Evolutionary conservation across 768 basidiomycete species (phyloP).

Genomic region (Russula ochroleuca): DNA sequence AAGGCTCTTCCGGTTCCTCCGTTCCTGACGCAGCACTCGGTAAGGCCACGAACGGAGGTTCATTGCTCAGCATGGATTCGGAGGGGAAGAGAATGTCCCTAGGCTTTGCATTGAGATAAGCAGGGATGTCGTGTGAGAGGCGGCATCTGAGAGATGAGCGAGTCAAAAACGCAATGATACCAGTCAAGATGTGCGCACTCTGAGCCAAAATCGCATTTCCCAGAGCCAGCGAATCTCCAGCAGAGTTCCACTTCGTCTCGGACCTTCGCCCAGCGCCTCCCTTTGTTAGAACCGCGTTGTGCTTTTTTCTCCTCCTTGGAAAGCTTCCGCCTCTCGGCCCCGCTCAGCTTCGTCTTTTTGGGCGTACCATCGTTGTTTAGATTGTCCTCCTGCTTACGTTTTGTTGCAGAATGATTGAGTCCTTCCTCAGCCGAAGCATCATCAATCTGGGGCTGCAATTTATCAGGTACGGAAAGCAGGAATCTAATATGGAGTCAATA

Average conservation of each 20-base stretch:
- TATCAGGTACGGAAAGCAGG: conserved; percentile 34
- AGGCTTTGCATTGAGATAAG: conserved; percentile 74
- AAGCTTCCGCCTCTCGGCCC: conserved; percentile 41
- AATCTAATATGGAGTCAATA: conserved; percentile 34
- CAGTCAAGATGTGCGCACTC: conserved; percentile 40
- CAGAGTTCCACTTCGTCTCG: conserved; percentile 81
- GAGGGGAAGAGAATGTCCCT: conserved; percentile 63
- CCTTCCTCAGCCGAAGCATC: conserved; percentile 65
- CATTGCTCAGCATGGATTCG: conserved; percentile 40
- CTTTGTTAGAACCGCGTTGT: conserved; percentile 78
- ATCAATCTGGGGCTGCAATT: conserved; percentile 36
- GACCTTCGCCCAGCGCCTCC: conserved; percentile 69
- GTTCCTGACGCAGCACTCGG: conserved; percentile 32
- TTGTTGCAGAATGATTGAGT: conserved; percentile 36
- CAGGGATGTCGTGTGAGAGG: conserved; percentile 69
- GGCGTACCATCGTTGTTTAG: conserved; percentile 29
- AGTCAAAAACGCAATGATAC: not conserved
- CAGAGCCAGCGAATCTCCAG: conserved; percentile 68
- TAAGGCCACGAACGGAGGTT: conserved; percentile 48
- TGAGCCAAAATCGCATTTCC: conserved; percentile 64
- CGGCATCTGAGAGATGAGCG: conserved; percentile 51
- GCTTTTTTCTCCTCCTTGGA: conserved; percentile 69
- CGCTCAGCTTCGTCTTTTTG: conserved; percentile 33
- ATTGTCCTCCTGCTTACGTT: conserved; percentile 22
- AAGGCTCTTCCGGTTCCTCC: conserved; percentile 32